Conservation (phyloP, 2,329 filamentous ascomycete species). For the Chaetomiaceae sp. region DNA sequence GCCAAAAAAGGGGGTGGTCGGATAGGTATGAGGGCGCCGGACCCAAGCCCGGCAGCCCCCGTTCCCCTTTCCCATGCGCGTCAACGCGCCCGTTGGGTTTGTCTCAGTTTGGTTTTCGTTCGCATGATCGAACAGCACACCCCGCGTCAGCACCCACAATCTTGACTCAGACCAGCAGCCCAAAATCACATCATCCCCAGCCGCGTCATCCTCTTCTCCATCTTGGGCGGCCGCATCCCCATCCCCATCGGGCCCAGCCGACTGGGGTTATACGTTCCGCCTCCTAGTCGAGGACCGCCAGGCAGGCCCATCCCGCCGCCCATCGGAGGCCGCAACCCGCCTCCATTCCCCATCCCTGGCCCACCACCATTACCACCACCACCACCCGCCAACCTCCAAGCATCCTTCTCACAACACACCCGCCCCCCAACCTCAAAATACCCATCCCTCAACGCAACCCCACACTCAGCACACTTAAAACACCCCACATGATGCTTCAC, state of each 20-base stretch:
- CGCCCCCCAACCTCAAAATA: conserved; percentile 84
- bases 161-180: too few relatives aligned
- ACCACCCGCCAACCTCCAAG: conserved; percentile 49
- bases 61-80: conserved; percentile 4
- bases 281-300: conserved; percentile 10
- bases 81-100: neutral
- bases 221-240: conserved; percentile 37
- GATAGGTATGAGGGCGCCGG: too few relatives aligned
- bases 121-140: too few relatives aligned
- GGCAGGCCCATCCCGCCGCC: conserved; percentile 5
- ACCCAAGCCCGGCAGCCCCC: conserved; percentile 1
- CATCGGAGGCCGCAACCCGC: conserved; percentile 31
- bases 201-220: conserved; percentile 60
- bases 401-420: conserved; percentile 84
- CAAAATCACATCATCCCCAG: conserved; percentile 50
- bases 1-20: too few relatives aligned
- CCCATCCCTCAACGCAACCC: conserved; percentile 67
- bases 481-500: conserved; percentile 84
- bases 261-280: conserved; percentile 18
- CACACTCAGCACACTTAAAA: conserved; percentile 79
- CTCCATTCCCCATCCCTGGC: too few relatives aligned
- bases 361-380: conserved; percentile 13
- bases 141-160: too few relatives aligned
- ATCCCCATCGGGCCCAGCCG: conserved; percentile 34
- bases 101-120: too few relatives aligned